These are phyloP conservation scores for Hypomontagnella submonticulosa DNA, from an alignment of 495 filamentous ascomycete genomes.

Conservation along the genomic window DNA sequence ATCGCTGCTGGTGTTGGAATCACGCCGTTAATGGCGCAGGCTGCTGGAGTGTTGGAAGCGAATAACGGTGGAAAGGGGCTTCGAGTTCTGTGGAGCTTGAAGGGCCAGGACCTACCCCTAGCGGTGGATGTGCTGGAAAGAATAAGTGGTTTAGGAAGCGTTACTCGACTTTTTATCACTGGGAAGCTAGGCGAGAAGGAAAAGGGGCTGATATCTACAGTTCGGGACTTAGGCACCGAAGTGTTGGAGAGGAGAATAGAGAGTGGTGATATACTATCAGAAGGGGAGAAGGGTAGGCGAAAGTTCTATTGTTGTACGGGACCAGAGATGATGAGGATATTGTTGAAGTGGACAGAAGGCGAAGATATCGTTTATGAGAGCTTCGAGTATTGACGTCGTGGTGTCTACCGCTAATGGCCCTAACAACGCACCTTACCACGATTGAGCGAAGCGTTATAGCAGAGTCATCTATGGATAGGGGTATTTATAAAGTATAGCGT, in stretches of 20 bases:
- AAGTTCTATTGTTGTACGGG: constrained; percentile 79
- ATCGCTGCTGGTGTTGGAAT: constrained; percentile 84
- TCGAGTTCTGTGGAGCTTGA: constrained; percentile 73
- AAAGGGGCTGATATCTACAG: constrained; percentile 27
- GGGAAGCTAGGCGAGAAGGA: constrained; percentile 52
- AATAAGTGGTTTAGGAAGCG: constrained; percentile 61
- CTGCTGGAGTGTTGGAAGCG: constrained; percentile 56
- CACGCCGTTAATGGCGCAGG: constrained; percentile 77
- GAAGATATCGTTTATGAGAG: constrained; percentile 74
- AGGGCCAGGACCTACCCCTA: constrained; percentile 68
- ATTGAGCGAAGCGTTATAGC: no score
- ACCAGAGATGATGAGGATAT: constrained; percentile 61
- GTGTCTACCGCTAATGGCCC: no score
- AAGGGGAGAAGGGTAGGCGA: constrained; percentile 46
- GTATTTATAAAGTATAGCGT: no score
- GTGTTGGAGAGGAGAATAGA: constrained; percentile 64
- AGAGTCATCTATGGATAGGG: no score
- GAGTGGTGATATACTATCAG: constrained; percentile 62
- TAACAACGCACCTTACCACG: no score
- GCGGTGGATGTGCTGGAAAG: constrained; percentile 68
- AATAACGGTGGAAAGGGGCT: constrained; percentile 47
- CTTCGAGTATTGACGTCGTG: constrained; percentile 71
- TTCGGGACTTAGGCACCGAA: constrained; percentile 53
- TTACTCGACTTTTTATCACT: constrained; percentile 71
- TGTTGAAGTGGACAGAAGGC: constrained; percentile 72